A percentile compares a stretch with the other conserved stretches of the same genome.
These are phyloP conservation scores for Peronospora destructor DNA, from an alignment of 352 stramenopile species.

Conservation along the genomic window DNA sequence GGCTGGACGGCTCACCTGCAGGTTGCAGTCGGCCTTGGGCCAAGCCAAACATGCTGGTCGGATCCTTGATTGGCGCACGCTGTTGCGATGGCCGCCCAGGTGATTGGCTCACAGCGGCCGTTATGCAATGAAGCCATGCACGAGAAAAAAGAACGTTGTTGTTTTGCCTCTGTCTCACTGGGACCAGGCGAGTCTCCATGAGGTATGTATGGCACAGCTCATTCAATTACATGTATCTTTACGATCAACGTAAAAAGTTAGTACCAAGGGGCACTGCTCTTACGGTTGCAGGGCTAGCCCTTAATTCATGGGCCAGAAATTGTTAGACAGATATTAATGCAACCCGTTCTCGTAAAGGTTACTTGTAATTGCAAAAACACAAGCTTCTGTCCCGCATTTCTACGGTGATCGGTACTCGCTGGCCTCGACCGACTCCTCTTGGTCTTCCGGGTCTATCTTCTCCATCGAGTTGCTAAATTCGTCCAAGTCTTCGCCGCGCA, in stretches of 20 bases:
- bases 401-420: conserved; percentile 42
- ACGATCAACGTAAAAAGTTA: no score
- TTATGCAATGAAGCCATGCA: conserved; percentile 12
- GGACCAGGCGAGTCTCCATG: no score
- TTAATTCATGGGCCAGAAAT: not conserved
- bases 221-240: no score
- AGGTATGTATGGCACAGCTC: no score
- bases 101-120: conserved; percentile 26
- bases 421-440: conserved; percentile 47
- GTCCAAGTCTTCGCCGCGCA: conserved; percentile 70
- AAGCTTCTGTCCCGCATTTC: not conserved
- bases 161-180: no score
- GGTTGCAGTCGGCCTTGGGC: conserved; percentile 3
- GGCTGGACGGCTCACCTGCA: conserved; percentile 9
- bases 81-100: conserved; percentile 8
- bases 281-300: no score
- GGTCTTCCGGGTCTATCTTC: conserved; percentile 46
- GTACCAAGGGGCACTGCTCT: not conserved
- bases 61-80: conserved; percentile 14
- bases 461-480: conserved; percentile 60
- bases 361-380: no score
- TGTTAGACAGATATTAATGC: not conserved
- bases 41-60: conserved; percentile 12
- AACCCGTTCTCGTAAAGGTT: not conserved
- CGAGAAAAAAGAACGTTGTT: not conserved